Evolutionary conservation across 768 basidiomycete species (phyloP).

Genomic region (Cystofilobasidium ferigula): DNA sequence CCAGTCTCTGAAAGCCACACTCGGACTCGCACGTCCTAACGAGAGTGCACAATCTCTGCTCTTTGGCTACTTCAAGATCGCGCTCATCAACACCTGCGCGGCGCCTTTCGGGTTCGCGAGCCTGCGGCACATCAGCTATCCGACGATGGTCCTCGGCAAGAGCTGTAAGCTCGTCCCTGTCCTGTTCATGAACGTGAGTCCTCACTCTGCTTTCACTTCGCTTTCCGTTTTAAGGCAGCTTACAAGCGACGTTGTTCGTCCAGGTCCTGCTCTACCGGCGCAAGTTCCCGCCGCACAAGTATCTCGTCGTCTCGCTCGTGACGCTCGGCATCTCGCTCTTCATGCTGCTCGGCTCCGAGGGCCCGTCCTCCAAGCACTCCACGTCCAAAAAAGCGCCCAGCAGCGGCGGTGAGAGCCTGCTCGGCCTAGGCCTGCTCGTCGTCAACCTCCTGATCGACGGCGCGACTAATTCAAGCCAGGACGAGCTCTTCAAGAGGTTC

Average conservation of each 20-base stretch:
- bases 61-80: conserved; percentile 66
- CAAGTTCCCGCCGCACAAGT: conserved; percentile 84
- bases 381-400: conserved; percentile 4
- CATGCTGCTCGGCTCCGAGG: conserved; percentile 55
- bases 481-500: conserved; percentile 63
- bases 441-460: conserved; percentile 88
- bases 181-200: conserved; percentile 70
- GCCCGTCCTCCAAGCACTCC: conserved; percentile 18
- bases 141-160: conserved; percentile 96
- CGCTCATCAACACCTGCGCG: conserved; percentile 75
- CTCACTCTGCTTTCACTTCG: not conserved
- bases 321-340: conserved; percentile 83
- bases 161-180: conserved; percentile 89
- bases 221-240: not conserved
- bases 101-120: conserved; percentile 94
- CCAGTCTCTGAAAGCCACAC: conserved; percentile 46
- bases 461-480: conserved; percentile 87
- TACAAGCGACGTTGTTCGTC: conserved; percentile 1
- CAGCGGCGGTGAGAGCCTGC: conserved; percentile 36
- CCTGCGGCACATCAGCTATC: conserved; percentile 90
- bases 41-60: conserved; percentile 39
- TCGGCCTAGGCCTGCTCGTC: conserved; percentile 64
- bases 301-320: conserved; percentile 86
- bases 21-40: conserved; percentile 44
- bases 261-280: conserved; percentile 75